phyloP scores from a whole-genome alignment of 345 rosid genomes.

The Psidium friedrichsthalianum region DNA sequence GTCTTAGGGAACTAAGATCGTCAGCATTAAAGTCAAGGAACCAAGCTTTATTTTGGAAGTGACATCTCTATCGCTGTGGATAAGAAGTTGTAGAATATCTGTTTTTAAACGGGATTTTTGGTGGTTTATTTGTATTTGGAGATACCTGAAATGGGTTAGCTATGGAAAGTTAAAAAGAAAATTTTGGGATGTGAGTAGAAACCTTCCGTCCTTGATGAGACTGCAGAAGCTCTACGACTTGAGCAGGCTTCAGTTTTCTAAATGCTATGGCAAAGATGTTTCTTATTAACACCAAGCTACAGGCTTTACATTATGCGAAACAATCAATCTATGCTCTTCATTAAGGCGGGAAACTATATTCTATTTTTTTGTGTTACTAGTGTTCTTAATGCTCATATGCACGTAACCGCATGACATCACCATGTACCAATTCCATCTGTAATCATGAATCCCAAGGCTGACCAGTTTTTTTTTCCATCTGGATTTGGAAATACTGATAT shows the following conservation, averaged over 20 bases:
- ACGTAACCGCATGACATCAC: neutral
- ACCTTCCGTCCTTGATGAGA: neutral
- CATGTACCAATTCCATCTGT: neutral
- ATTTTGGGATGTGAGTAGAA: neutral
- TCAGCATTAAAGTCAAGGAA: neutral
- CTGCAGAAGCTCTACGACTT: neutral
- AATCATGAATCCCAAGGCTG: neutral
- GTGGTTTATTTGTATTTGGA: neutral
- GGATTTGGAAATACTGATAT: neutral
- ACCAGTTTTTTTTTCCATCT: neutral
- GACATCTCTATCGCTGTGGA: neutral
- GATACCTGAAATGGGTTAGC: neutral
- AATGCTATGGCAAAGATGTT: neutral
- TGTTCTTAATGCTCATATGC: neutral
- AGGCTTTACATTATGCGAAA: neutral
- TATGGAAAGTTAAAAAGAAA: neutral
- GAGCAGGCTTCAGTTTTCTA: neutral
- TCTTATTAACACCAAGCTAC: neutral
- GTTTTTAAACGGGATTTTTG: neutral
- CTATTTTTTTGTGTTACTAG: neutral
- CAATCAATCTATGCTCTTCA: neutral
- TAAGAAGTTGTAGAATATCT: neutral
- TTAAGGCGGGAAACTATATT: neutral
- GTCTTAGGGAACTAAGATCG: neutral
- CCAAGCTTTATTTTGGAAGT: neutral